Base-by-base conservation (phyloP, 2,329 filamentous ascomycete species). In the Pestalotiopsis sp. region DNA sequence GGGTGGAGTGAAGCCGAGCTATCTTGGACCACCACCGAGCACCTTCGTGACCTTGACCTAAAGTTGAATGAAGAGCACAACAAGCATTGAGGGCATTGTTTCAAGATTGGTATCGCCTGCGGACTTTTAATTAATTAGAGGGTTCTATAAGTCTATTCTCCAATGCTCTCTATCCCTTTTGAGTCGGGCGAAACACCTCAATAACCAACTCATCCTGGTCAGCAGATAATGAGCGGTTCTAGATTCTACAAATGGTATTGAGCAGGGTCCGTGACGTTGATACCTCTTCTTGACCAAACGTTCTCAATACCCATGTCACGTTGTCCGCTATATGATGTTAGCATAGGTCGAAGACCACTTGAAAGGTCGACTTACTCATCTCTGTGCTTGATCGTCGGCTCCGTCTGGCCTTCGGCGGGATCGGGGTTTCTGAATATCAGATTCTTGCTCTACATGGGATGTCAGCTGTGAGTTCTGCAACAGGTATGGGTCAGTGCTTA, bases 391-490 rank as follows among this genome's bases (percentile, higher is more conserved):
- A 77, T 68, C 13, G 61, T 67, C 2, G 77, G 77, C 62, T 79
- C 77, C 0, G 70, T 76, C 3, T 74, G 70, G 3, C 76, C 77
- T 4, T 70, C 72, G 4, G 73, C 70, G 4, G 59, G 60, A n/a
- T 79, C 67, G 1, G 78, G 77, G 17, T 79, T 80, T 36, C 75
- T 68, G 67, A 80, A 78, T 58, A 79, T 72, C 67, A 78, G 68
- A 64, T 79, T 78, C 62, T 75, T 74, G 2, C 71, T 75, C 78
- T 78, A 23, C 7, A 64, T 3, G 4, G n/a, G 4, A 20, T 45
- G 36, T 60, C 25, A 60, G 56, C 23, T 58, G 14, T 11, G 14
- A 13, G 3, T 31, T 52, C 62, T 6, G 4, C 11, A 11, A 14
- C 4, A 38, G 45, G 1, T 20, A 45, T 7, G 68, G 31, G 17